Conservation (phyloP, 164 flowering plant species). For the Chloranthus sessilifolius region DNA sequence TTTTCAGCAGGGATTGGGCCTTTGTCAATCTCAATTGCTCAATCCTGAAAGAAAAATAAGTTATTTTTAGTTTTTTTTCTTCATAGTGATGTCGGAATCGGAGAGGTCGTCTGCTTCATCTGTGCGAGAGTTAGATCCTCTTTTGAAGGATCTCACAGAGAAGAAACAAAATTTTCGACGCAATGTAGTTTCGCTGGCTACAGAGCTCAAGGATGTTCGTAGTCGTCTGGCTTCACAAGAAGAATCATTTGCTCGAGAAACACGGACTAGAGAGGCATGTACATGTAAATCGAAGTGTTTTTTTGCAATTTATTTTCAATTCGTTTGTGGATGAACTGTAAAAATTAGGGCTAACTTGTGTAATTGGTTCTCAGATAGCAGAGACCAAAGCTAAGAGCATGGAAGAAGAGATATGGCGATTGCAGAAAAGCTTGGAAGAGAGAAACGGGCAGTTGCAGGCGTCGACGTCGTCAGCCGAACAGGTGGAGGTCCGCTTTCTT, state of each 20-base stretch:
- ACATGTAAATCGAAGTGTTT: neutral
- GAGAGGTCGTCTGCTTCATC: constrained; percentile 16
- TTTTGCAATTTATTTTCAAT: constrained; percentile 1
- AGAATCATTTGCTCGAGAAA: constrained; percentile 58
- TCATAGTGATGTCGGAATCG: constrained; percentile 19
- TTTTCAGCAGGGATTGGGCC: no score
- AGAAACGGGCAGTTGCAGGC: constrained; percentile 51
- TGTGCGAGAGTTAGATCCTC: constrained; percentile 69
- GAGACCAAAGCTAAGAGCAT: constrained; percentile 43
- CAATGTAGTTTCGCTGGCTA: constrained; percentile 71
- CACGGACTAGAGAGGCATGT: constrained; percentile 66
- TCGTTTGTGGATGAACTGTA: neutral
- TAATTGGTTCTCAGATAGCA: constrained; percentile 5
- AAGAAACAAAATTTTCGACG: constrained; percentile 71
- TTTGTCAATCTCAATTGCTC: no score
- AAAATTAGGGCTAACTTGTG: no score
- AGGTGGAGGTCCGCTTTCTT: no score
- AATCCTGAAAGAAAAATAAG: no score
- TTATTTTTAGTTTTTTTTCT: no score
- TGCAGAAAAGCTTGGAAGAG: constrained; percentile 71
- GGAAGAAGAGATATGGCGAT: constrained; percentile 55
- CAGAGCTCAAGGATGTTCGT: constrained; percentile 89
- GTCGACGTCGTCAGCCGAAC: constrained; percentile 48
- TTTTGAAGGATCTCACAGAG: constrained; percentile 81
- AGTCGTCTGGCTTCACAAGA: constrained; percentile 60